Percentiles rank a stretch among this genome's conserved stretches.
These are phyloP conservation scores for Selaginella moellendorffii DNA, from an alignment of 75 land plant genomes.

Conservation along the genomic window DNA sequence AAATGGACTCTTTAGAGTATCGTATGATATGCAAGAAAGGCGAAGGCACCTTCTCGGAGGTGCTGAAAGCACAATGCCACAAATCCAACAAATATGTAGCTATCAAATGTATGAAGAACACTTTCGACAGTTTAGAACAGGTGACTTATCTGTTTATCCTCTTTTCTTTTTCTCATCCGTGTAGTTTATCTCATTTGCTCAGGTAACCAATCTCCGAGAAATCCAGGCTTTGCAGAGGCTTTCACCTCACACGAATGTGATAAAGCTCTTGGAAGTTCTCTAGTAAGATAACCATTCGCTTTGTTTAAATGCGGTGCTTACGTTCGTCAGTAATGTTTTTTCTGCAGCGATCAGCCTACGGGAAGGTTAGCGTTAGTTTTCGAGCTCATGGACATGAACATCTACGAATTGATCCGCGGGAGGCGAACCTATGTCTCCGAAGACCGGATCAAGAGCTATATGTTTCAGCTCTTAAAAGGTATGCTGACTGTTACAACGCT, in stretches of 20 bases:
- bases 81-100: slow-evolving; percentile 31
- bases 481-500: neutral
- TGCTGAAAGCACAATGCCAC: slow-evolving; percentile 32
- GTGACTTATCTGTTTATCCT: neutral
- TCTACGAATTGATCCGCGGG: slow-evolving; percentile 32
- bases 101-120: slow-evolving; percentile 37
- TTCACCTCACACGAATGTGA: slow-evolving; percentile 31
- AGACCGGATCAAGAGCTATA: slow-evolving; percentile 24
- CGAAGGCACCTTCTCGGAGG: slow-evolving; percentile 35
- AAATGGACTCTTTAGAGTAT: slow-evolving; percentile 14
- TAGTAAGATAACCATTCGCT: slow-evolving; percentile 15
- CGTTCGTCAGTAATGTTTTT: neutral
- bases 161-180: neutral
- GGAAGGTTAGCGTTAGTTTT: slow-evolving; percentile 29
- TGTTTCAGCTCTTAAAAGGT: slow-evolving; percentile 34
- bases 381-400: slow-evolving; percentile 36
- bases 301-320: neutral
- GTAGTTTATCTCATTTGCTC: neutral
- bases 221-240: slow-evolving; percentile 36
- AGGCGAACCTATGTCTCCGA: slow-evolving; percentile 26
- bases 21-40: slow-evolving; percentile 33
- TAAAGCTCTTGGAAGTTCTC: slow-evolving; percentile 30
- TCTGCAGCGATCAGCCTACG: slow-evolving; percentile 26
- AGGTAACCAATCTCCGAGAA: slow-evolving; percentile 32
- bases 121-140: slow-evolving; percentile 31